A percentile compares a stretch with the other conserved stretches of the same genome.
Evolutionary conservation across 768 basidiomycete species (phyloP).

Genomic region (Suillus paluster): DNA sequence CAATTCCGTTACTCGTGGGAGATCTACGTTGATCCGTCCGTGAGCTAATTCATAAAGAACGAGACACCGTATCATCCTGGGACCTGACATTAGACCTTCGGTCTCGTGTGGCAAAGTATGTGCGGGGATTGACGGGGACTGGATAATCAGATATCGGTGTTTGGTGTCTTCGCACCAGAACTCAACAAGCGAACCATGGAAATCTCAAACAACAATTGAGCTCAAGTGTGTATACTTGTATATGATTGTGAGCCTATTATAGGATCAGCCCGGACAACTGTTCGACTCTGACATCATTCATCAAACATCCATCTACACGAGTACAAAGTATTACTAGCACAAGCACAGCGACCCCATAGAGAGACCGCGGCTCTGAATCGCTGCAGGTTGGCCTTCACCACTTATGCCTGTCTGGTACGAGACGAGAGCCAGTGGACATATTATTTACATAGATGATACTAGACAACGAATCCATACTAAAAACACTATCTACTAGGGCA

Average conservation of each 20-base stretch:
- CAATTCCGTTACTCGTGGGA: constrained; percentile 33
- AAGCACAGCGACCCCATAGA: not conserved
- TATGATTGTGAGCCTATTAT: not conserved
- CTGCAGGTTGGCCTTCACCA: not conserved
- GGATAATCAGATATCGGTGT: constrained; percentile 30
- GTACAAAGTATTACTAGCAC: not conserved
- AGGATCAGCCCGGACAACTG: not conserved
- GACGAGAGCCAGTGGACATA: not conserved
- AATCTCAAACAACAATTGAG: constrained; percentile 3
- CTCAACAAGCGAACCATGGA: not conserved
- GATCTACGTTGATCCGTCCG: constrained; percentile 12
- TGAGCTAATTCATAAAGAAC: constrained; percentile 37
- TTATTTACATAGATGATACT: not conserved
- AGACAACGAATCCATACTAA: not conserved
- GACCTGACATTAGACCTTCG: constrained; percentile 33
- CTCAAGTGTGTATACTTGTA: not conserved
- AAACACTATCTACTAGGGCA: not conserved
- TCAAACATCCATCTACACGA: not conserved
- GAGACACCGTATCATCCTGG: constrained; percentile 39
- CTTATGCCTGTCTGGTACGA: not conserved
- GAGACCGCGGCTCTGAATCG: not conserved
- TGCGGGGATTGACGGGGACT: constrained; percentile 29
- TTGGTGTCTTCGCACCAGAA: constrained; percentile 36
- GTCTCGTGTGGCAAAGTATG: constrained; percentile 36
- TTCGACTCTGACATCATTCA: not conserved